Base-by-base conservation (phyloP, 805 yeast species). In the Hanseniaspora thailandica region DNA sequence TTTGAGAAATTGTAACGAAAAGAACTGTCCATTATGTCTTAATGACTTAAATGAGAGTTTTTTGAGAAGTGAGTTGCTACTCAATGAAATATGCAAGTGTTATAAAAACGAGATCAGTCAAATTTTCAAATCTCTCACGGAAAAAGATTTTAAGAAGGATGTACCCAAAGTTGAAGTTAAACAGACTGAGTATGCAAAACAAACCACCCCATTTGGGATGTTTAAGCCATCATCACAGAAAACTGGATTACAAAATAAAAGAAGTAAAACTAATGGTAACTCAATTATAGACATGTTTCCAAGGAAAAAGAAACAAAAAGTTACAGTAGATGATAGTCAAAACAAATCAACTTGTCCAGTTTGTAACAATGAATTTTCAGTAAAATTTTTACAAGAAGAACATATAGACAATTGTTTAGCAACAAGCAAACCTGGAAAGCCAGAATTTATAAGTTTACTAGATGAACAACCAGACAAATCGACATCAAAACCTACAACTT, bases 21-120 rank as follows among this genome's bases (percentile, higher is more conserved):
- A 76, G 19, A 69, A 74, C 55, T 89, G 97, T 62, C 96, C 97
- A 0, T 67, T 85, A 48, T 89, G 97, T 64, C 74, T 82, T 23
- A 72, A 76, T 25, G 85, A 81, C 59, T 76, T 82, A 30, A 76
- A 80, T 61, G 89, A 85, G 56, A 79, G 89, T 47, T 76, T 77
- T 58, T 66, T 89, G 45, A 74, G 81, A 55, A 76, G 84, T 58
- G 85, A 82, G 44, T 73, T 78, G 36, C 67, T 82, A 6, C 66
- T 87, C n/a, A 95, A 84, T 61, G 94, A 86, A 57, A 69, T 85
- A 0, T 81, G 78, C 1, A 65, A 66, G 38, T 75, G 84, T 63
- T 81, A 75, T 64, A 54, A 26, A 34, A 64, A 61, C 15, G 61
- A 64, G 12, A 55, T 75, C n/a, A 65, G 84, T 57, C 60, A 65